These are phyloP conservation scores for Naganishia cerealis DNA, from an alignment of 1,284 basidiomycete species.

Conservation along the genomic window DNA sequence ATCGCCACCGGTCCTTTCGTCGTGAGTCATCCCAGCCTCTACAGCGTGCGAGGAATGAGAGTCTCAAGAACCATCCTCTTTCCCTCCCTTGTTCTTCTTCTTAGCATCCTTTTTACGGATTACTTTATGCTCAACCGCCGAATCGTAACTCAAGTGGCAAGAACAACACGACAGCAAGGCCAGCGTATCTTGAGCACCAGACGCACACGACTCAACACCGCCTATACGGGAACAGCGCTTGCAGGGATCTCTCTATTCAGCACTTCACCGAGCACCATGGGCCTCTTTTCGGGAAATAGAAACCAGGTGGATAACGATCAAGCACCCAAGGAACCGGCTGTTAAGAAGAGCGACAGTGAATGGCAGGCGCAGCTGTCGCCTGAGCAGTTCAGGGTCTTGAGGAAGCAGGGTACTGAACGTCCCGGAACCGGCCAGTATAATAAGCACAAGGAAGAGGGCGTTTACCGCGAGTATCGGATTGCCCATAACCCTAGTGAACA, in stretches of 20 bases:
- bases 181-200: slow-evolving; percentile 4
- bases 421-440: slow-evolving; percentile 77
- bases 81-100: not conserved
- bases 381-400: slow-evolving; percentile 82
- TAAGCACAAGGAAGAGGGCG: slow-evolving; percentile 63
- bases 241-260: slow-evolving; percentile 18
- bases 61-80: not conserved
- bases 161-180: slow-evolving; percentile 14
- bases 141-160: slow-evolving; percentile 17
- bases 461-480: slow-evolving; percentile 59
- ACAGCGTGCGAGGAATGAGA: not conserved
- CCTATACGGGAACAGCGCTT: slow-evolving; percentile 6
- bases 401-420: slow-evolving; percentile 81
- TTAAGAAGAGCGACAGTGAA: slow-evolving; percentile 71
- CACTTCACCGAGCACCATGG: slow-evolving; percentile 25
- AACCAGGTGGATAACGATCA: slow-evolving; percentile 25
- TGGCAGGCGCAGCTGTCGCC: slow-evolving; percentile 79
- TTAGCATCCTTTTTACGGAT: slow-evolving; percentile 15
- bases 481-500: not conserved
- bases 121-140: slow-evolving; percentile 25
- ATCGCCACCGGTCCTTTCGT: not conserved
- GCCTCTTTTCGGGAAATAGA: slow-evolving; percentile 13
- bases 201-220: not conserved
- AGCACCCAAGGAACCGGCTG: slow-evolving; percentile 38
- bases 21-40: not conserved